Evolutionary conservation across 345 rosid species (phyloP), one percentile per base, ranked within the genome.

Genomic region (Acer yangbiense): DNA sequence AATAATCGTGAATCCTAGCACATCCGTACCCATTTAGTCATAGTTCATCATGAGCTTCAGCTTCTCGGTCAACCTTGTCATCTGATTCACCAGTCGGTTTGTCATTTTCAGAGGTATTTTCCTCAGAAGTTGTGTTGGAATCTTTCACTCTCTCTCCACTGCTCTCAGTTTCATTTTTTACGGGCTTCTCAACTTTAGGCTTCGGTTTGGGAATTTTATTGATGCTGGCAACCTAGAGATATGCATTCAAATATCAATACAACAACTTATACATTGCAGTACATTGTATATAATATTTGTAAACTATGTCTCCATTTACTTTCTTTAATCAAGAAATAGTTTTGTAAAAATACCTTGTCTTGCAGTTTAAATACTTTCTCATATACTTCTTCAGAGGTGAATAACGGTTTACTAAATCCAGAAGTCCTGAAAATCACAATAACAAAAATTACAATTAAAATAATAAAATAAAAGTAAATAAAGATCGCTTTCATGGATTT

Each of bases 121-220:
- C 82, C 57, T 80, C 83, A 2, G 90, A 64, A 50, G 85, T 71
- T 46, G 90, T 80, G 55, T 81, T 76, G 12, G 90, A 79, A 48
- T 52, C 27, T 58, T 78, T 79, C 23, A 54, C 50, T 12, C 76
- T 80, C 71, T 89, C 87, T 17, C 74, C 80, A 68, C 69, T 70
- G 62, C 76, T 72, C 77, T 84, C 86, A 27, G 88, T 87, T 82
- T 92, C 97, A 29, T 79, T 89, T 85, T 88, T 89, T n/a, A 82
- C 68, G 0, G 88, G 82, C 87, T 95, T 91, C 89, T 92, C 98
- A 62, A 84, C 79, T 83, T 92, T 93, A 16, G 97, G 97, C 85
- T 91, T 96, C 54, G 98, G 99, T 88, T 92, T 94, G 11, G 99
- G 95, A 46, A 96, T 96, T 82, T 74, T 90, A 74, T 86, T 85